Conservation (phyloP, 2,329 filamentous ascomycete species). For the Daldinia eschscholtzii region DNA sequence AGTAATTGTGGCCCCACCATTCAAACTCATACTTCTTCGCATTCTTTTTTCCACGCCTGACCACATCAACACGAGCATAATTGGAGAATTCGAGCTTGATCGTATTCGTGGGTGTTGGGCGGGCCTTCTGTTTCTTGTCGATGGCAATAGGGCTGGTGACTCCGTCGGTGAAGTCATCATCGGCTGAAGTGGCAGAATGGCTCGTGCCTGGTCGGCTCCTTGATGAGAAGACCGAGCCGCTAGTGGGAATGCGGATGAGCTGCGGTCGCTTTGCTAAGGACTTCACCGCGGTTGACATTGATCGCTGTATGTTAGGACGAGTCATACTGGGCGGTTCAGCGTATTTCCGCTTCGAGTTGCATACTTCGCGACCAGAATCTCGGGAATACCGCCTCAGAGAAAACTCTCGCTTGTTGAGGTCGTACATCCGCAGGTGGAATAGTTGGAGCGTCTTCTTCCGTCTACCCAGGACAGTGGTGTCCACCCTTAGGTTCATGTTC, state of each 20-base stretch:
- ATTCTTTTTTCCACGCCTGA: constrained; percentile 73
- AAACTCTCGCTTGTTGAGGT: constrained; percentile 87
- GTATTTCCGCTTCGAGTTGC: constrained; percentile 82
- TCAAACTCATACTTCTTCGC: constrained; percentile 89
- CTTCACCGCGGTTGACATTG: constrained; percentile 64
- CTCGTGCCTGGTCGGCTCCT: constrained; percentile 55
- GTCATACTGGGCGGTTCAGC: constrained; percentile 61
- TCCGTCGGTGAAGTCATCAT: constrained; percentile 51
- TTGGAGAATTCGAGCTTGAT: constrained; percentile 97
- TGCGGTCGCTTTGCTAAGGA: constrained; percentile 57
- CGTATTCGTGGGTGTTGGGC: constrained; percentile 74
- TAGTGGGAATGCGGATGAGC: constrained; percentile 55
- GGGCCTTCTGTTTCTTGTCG: constrained; percentile 52
- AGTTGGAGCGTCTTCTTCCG: constrained; percentile 79
- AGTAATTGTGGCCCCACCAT: constrained; percentile 90
- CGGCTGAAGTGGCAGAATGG: constrained; percentile 50
- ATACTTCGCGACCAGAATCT: constrained; percentile 92
- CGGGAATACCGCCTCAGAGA: constrained; percentile 92
- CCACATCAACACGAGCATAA: constrained; percentile 91
- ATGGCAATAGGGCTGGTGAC: constrained; percentile 50
- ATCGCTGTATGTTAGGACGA: constrained; percentile 60
- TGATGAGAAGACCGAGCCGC: constrained; percentile 49
- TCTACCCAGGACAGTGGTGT: constrained; percentile 77
- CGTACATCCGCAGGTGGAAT: constrained; percentile 96
- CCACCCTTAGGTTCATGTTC: constrained; percentile 95